These are phyloP conservation scores for Grosmannia penicillata DNA, from an alignment of 2,329 filamentous ascomycete species.

Conservation along the genomic window DNA sequence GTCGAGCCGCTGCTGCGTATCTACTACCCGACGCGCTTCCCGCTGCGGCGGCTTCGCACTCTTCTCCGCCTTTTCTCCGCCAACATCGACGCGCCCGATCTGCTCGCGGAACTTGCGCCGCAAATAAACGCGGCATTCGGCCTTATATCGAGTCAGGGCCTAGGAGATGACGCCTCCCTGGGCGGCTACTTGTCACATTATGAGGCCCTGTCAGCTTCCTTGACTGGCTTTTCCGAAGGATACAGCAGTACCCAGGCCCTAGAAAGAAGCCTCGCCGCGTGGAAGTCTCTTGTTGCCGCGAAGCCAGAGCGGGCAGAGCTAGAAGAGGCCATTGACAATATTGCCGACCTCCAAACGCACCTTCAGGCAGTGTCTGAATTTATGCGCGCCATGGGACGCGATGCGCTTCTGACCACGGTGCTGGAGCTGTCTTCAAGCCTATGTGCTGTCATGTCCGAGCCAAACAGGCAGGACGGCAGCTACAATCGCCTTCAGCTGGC, in stretches of 20 bases:
- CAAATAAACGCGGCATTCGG: slow-evolving; percentile 24
- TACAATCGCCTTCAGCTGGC: slow-evolving; percentile 18
- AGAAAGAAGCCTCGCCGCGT: slow-evolving; percentile 23
- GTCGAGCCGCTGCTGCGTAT: slow-evolving; percentile 32
- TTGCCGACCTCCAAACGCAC: slow-evolving; percentile 31
- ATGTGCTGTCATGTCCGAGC: slow-evolving; percentile 20
- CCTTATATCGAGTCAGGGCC: slow-evolving; percentile 19
- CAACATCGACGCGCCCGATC: slow-evolving; percentile 28
- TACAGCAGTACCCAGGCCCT: slow-evolving; percentile 20
- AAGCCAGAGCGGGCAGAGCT: slow-evolving; percentile 26
- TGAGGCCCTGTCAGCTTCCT: slow-evolving; percentile 26
- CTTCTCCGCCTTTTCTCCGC: slow-evolving; percentile 33
- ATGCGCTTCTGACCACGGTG: slow-evolving; percentile 27
- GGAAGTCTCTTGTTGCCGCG: slow-evolving; percentile 26
- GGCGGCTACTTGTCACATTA: slow-evolving; percentile 32
- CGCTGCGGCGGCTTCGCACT: slow-evolving; percentile 36
- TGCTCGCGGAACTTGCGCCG: slow-evolving; percentile 22
- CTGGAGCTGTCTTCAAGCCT: slow-evolving; percentile 31
- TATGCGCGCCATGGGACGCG: slow-evolving; percentile 34
- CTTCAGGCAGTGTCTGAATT: slow-evolving; percentile 36
- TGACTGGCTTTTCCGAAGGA: slow-evolving; percentile 25
- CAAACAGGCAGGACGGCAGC: slow-evolving; percentile 16
- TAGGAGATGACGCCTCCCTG: slow-evolving; percentile 30
- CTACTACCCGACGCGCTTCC: slow-evolving; percentile 33
- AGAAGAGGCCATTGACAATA: slow-evolving; percentile 30